Conservation (phyloP, 2,329 filamentous ascomycete genomes). For the Beauveria australis region DNA sequence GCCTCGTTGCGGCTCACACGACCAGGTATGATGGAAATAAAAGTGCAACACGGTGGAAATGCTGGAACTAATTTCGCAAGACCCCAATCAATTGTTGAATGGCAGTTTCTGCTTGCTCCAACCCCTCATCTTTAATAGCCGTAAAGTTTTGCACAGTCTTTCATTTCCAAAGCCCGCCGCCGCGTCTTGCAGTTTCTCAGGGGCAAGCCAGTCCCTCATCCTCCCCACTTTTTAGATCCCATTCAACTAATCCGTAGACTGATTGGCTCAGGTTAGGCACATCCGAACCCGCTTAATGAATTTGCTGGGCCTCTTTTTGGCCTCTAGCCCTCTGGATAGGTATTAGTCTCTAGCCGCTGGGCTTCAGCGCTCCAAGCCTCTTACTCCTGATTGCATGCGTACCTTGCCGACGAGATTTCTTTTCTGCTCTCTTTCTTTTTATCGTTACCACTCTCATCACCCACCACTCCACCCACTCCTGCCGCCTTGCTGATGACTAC, state of each 20-base stretch:
- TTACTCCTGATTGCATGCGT: no score
- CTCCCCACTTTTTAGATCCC: background rate
- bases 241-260: background rate
- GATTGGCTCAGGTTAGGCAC: slow-evolving; percentile 2
- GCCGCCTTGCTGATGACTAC: background rate
- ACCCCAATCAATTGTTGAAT: no score
- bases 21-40: background rate
- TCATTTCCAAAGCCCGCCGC: background rate
- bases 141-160: no score
- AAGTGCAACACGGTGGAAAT: no score
- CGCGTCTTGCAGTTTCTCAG: background rate
- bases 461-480: background rate
- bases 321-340: background rate
- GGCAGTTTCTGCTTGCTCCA: no score
- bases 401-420: background rate
- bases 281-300: background rate
- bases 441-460: background rate
- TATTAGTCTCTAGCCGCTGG: background rate
- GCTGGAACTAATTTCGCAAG: no score
- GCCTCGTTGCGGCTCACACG: background rate
- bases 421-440: background rate
- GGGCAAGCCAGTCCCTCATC: background rate
- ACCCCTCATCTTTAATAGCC: no score
- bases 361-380: no score
- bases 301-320: background rate